Percentiles rank a stretch among this genome's conserved stretches.
phyloP scores from a whole-genome alignment of 768 basidiomycete species.

The Jaapia argillacea region DNA sequence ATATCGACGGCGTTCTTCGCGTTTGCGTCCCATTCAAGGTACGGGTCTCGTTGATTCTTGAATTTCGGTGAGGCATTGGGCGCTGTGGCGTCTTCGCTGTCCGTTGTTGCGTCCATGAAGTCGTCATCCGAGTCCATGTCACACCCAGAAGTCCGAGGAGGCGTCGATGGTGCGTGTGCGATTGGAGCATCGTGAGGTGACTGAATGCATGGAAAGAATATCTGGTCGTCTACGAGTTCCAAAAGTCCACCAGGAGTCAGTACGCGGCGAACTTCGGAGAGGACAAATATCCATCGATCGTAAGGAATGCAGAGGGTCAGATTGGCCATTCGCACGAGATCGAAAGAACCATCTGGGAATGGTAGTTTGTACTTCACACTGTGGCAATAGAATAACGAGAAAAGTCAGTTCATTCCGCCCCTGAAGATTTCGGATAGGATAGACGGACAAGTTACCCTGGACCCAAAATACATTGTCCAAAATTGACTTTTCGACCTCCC shows the following conservation, averaged over 20 bases:
- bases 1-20: conserved; percentile 31
- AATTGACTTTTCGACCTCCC: conserved; percentile 7
- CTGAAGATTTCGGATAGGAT: not conserved
- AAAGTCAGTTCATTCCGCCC: too few relatives aligned
- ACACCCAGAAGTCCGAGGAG: conserved; percentile 1
- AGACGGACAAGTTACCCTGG: conserved; percentile 59
- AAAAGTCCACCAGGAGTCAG: conserved; percentile 50
- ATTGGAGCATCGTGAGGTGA: too few relatives aligned
- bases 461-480: conserved; percentile 39
- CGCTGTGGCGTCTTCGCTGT: too few relatives aligned
- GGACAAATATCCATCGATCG: conserved; percentile 46
- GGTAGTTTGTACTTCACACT: conserved; percentile 51
- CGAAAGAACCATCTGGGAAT: conserved; percentile 53
- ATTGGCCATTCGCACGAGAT: conserved; percentile 67
- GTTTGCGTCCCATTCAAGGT: conserved; percentile 31
- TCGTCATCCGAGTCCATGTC: not conserved
- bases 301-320: conserved; percentile 51
- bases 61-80: too few relatives aligned
- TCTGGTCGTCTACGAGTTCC: conserved; percentile 67
- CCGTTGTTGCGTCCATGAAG: not conserved
- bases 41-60: too few relatives aligned
- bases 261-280: conserved; percentile 54
- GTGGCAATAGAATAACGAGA: not conserved
- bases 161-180: too few relatives aligned
- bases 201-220: conserved; percentile 49